Evolutionary conservation across 2,329 filamentous ascomycete genomes (phyloP).

Genomic region (Xylaria sp.): DNA sequence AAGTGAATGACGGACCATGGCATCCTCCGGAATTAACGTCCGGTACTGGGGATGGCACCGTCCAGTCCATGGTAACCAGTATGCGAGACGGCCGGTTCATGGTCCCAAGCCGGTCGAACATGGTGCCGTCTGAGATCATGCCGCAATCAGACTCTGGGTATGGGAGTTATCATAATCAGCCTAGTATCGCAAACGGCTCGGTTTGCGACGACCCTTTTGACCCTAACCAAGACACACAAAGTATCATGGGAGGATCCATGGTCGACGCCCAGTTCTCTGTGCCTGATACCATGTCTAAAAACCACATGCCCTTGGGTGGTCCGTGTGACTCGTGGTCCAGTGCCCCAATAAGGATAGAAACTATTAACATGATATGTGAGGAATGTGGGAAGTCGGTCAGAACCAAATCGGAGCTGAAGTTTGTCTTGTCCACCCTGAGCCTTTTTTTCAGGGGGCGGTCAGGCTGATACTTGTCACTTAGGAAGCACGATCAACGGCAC

Average conservation of each 20-base stretch:
- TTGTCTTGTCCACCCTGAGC: constrained; percentile 42
- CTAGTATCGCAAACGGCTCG: constrained; percentile 58
- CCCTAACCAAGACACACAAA: constrained; percentile 54
- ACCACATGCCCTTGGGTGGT: constrained; percentile 20
- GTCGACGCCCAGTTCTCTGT: constrained; percentile 44
- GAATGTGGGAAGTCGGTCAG: constrained; percentile 57
- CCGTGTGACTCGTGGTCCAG: constrained; percentile 14
- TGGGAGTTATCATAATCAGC: constrained; percentile 54
- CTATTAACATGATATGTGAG: constrained; percentile 50
- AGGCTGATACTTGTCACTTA: constrained; percentile 53
- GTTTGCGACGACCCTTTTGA: constrained; percentile 57
- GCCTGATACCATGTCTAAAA: constrained; percentile 37
- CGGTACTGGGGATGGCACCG: constrained; percentile 49
- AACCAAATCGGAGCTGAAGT: constrained; percentile 69
- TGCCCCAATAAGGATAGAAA: constrained; percentile 32
- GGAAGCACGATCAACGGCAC: constrained; percentile 81
- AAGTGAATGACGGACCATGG: constrained; percentile 58
- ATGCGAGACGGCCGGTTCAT: constrained; percentile 39
- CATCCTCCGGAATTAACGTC: constrained; percentile 51
- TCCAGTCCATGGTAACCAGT: constrained; percentile 44
- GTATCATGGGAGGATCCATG: constrained; percentile 51
- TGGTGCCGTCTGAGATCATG: constrained; percentile 54
- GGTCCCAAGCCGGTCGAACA: constrained; percentile 33
- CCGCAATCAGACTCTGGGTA: constrained; percentile 62
- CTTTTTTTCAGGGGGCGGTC: not conserved